These are phyloP conservation scores for Oryza coarctata DNA, from an alignment of 176 grass and related monocot genomes.

Conservation along the genomic window DNA sequence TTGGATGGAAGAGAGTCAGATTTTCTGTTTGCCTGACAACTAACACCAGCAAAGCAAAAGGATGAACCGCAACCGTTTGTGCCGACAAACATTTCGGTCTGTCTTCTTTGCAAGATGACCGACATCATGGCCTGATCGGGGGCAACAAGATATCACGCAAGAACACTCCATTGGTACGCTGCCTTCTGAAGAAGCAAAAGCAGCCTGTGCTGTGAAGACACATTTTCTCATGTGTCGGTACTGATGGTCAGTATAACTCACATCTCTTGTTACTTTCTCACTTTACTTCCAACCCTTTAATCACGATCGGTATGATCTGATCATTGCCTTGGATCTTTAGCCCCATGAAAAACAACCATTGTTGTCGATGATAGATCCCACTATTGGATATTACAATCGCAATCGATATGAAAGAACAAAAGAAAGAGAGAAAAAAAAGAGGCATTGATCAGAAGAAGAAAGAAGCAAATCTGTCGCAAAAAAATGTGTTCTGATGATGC, in stretches of 20 bases:
- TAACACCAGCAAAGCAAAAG: not conserved
- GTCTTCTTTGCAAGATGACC: not conserved
- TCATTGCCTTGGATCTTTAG: conserved; percentile 44
- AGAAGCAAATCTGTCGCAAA: not conserved
- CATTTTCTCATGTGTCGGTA: conserved; percentile 54
- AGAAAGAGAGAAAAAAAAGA: not conserved
- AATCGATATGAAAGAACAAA: not conserved
- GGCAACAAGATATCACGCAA: conserved; percentile 8
- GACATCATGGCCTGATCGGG: not conserved
- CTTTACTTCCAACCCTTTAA: conserved; percentile 28
- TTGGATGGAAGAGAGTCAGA: conserved; percentile 10
- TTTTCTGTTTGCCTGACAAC: not conserved
- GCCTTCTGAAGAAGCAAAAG: conserved; percentile 38
- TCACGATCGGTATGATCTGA: conserved; percentile 20
- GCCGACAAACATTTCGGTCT: not conserved
- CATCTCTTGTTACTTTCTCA: conserved; percentile 28
- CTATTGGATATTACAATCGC: conserved; percentile 21
- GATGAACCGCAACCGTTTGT: not conserved
- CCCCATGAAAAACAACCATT: not conserved
- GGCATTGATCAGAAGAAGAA: not conserved
- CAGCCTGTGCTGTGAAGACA: conserved; percentile 16
- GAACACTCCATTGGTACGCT: not conserved
- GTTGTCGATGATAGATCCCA: not conserved
- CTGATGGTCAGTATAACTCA: conserved; percentile 60
- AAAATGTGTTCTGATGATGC: not conserved